phyloP scores from a whole-genome alignment of 2,329 filamentous ascomycete species.

The Dactylellina drechsleri region DNA sequence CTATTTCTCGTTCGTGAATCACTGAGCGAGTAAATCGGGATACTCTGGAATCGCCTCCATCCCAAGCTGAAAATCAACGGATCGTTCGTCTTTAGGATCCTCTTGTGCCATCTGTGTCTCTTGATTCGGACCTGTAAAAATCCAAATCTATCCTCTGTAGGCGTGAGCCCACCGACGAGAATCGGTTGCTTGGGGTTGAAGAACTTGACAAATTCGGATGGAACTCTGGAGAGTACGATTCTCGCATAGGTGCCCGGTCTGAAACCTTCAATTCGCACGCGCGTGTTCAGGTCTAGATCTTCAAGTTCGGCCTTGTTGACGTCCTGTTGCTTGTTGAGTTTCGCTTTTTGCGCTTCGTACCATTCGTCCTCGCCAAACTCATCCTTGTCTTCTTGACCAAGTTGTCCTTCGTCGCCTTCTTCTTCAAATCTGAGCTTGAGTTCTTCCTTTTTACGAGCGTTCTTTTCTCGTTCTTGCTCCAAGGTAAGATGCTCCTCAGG shows the following conservation, averaged over 20 bases:
- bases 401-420: constrained; percentile 83
- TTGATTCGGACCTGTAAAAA: constrained; percentile 97
- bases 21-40: constrained; percentile 93
- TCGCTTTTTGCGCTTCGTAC: constrained; percentile 96
- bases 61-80: constrained; percentile 96
- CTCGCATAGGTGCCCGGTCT: constrained; percentile 92
- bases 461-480: constrained; percentile 89
- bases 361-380: constrained; percentile 98
- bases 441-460: constrained; percentile 92
- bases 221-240: constrained; percentile 86
- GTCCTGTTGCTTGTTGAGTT: constrained; percentile 92
- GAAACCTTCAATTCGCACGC: constrained; percentile 86
- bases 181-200: constrained; percentile 86
- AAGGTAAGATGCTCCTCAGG: constrained; percentile 68
- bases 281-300: constrained; percentile 82
- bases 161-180: constrained; percentile 87
- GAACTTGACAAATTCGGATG: constrained; percentile 84
- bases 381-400: constrained; percentile 66
- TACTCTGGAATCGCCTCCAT: constrained; percentile 92
- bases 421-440: constrained; percentile 94
- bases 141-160: constrained; percentile 94
- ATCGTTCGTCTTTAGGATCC: constrained; percentile 97
- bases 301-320: constrained; percentile 97
- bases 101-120: constrained; percentile 98
- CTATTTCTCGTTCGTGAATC: constrained; percentile 93